Conservation (phyloP, 306 rosid genomes). For the Rubus parviflorus region DNA sequence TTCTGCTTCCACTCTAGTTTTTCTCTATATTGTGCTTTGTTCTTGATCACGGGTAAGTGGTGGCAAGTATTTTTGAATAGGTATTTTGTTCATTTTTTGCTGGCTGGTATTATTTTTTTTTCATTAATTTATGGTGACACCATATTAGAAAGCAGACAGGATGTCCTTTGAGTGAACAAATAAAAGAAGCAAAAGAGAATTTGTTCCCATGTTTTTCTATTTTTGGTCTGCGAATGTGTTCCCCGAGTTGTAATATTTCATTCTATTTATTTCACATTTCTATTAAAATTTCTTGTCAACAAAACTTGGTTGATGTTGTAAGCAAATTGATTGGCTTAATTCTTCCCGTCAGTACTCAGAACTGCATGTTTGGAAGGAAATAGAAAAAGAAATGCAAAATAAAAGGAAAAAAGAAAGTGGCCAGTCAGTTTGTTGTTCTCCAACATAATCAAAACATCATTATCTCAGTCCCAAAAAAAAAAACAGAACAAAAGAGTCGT, state of each 20-base stretch:
- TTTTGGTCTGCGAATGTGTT: neutral
- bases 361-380: neutral
- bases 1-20: too few species aligned
- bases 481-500: too few species aligned
- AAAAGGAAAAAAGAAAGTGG: slow-evolving; percentile 77
- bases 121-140: too few species aligned
- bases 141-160: too few species aligned
- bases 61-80: too few species aligned
- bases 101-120: too few species aligned
- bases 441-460: too few species aligned
- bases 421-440: too few species aligned
- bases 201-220: neutral
- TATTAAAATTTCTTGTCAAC: neutral
- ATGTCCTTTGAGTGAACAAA: neutral
- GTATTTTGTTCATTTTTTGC: too few species aligned
- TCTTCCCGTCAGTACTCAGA: neutral
- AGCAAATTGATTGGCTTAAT: neutral
- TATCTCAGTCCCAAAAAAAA: too few species aligned
- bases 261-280: neutral
- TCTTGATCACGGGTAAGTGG: too few species aligned
- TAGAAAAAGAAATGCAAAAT: neutral
- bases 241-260: neutral
- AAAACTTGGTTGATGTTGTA: neutral
- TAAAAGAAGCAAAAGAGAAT: neutral
- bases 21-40: too few species aligned